These are phyloP conservation scores for Globisporangium irregulare DNA, from an alignment of 352 stramenopile genomes.

Conservation along the genomic window DNA sequence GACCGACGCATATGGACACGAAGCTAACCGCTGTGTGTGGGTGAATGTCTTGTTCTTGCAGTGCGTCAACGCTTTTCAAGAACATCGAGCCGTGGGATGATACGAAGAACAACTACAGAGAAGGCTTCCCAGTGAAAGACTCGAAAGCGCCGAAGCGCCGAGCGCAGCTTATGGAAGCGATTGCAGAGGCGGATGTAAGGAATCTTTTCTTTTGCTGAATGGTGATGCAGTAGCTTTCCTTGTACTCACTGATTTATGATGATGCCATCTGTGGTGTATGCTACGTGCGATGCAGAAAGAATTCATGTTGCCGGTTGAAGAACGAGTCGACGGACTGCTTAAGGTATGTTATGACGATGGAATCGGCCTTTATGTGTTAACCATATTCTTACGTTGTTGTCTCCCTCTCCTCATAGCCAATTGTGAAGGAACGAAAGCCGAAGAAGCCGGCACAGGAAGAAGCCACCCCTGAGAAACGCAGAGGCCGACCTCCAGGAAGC, in stretches of 20 bases:
- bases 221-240: neutral
- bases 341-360: slow-evolving; percentile 23
- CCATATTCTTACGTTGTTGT: neutral
- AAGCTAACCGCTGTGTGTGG: neutral
- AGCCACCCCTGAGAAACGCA: slow-evolving; percentile 37
- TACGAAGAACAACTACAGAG: slow-evolving; percentile 59
- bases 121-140: slow-evolving; percentile 60
- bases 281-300: slow-evolving; percentile 47
- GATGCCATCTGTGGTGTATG: slow-evolving; percentile 6
- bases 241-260: neutral
- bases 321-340: slow-evolving; percentile 52
- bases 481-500: slow-evolving; percentile 35
- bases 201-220: slow-evolving; percentile 1
- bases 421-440: slow-evolving; percentile 17
- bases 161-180: slow-evolving; percentile 58
- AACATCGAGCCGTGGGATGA: slow-evolving; percentile 75
- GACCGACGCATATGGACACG: neutral
- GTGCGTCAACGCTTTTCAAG: slow-evolving; percentile 54
- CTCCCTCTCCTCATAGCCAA: neutral
- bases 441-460: slow-evolving; percentile 20
- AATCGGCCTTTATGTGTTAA: neutral
- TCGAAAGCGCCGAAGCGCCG: slow-evolving; percentile 74
- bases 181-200: slow-evolving; percentile 63
- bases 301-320: slow-evolving; percentile 41
- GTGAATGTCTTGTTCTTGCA: slow-evolving; percentile 16